Evolutionary conservation across 305 asterid genomes (phyloP), one percentile per base, ranked within the genome.

Genomic region (Fraxinus baroniana): DNA sequence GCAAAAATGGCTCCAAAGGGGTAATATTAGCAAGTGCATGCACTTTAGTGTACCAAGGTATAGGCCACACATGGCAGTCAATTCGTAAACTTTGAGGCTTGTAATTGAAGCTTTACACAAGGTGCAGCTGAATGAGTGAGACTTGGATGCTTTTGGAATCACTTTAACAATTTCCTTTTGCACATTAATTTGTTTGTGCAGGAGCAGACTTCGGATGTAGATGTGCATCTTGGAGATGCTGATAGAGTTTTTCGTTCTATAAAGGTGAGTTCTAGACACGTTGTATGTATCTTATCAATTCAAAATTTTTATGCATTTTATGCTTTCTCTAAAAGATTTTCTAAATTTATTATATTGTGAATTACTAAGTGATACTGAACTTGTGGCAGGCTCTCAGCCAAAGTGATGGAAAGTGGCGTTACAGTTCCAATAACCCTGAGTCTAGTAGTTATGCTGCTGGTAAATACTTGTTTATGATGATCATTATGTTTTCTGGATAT

Each of bases 191-290:
- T 68, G 66, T 30, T 28, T 79, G 81, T 91, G 78, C 95, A 96
- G 98, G 98, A 85, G 82, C 97, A 91, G 83, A 81, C 91, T 52
- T 78, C 94, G 80, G 94, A 84, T 81, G 89, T 88, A 84, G 94
- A 90, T 86, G 91, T 91, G 78, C 88, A 86, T 62, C 91, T 94
- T 57, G 89, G 36, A 87, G 97, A 90, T 79, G 98, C 98, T 83
- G 93, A 91, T 49, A 91, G 84, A 78, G 71, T 89, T 84, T 90
- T 91, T 80, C 94, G 94, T 79, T 85, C 97, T 37, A 88, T 96
- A 79, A 93, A 92, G 99, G 99, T 94, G 64, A 85, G 52, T 32
- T 62, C 57, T 75, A 52, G 74, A 70, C 62, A 35, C 82, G 28
- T 41, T 82, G 82, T 84, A 80, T 77, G 77, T 77, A 62, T 9